phyloP scores from a whole-genome alignment of 306 rosid species.

The Glycine tomentella region DNA sequence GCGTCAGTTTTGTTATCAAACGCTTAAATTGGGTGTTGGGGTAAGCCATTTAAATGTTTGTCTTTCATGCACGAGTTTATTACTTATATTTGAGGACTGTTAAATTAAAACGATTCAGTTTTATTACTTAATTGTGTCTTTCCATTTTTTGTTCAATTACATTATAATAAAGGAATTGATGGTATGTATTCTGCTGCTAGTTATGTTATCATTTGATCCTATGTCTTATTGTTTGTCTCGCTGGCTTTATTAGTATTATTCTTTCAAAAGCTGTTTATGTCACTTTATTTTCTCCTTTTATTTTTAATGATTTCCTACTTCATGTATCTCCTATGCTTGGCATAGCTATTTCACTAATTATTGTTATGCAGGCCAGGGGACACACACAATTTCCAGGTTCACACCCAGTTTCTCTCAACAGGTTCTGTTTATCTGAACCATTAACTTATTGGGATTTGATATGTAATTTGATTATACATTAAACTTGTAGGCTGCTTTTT shows the following conservation, averaged over 20 bases:
- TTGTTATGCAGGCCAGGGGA: conserved; percentile 79
- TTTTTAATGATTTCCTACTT: conserved; percentile 34
- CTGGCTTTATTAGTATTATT: conserved; percentile 27
- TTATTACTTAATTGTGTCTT: too few relatives aligned
- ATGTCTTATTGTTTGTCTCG: conserved; percentile 15
- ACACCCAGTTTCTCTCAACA: conserved; percentile 98
- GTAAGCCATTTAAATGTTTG: conserved; percentile 56
- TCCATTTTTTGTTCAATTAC: conserved; percentile 9
- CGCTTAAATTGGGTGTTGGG: conserved; percentile 81
- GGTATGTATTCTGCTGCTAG: conserved; percentile 8
- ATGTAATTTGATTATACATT: conserved; percentile 11
- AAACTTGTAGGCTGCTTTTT: conserved; percentile 27
- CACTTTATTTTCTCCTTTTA: neutral
- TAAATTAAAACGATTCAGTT: too few relatives aligned
- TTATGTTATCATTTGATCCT: conserved; percentile 14
- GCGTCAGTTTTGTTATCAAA: conserved; percentile 90
- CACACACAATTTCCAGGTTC: conserved; percentile 93
- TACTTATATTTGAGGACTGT: too few relatives aligned
- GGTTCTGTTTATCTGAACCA: conserved; percentile 61
- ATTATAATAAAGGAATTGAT: conserved; percentile 36
- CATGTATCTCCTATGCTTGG: conserved; percentile 32
- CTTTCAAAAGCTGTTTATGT: conserved; percentile 2
- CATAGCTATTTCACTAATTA: conserved; percentile 43
- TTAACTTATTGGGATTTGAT: conserved; percentile 22
- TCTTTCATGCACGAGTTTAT: conserved; percentile 3